A percentile compares a stretch with the other conserved stretches of the same genome.
These are phyloP conservation scores for Lumnitzera littorea DNA, from an alignment of 345 rosid genomes.

Conservation along the genomic window DNA sequence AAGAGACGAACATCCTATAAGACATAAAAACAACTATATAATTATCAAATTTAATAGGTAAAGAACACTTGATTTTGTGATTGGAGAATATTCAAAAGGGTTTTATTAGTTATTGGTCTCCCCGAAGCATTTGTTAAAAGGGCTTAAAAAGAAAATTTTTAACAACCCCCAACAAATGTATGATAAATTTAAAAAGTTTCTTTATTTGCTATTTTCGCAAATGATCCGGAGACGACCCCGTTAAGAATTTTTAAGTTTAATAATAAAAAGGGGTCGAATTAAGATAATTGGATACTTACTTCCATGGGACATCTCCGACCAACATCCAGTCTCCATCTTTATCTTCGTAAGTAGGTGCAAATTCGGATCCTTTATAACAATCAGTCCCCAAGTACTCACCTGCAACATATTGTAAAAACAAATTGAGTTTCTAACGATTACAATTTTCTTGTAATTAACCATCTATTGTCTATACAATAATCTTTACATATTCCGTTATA, in stretches of 20 bases:
- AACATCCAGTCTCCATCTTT: constrained; percentile 93
- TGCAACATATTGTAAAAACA: constrained; percentile 7
- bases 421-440: background rate
- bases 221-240: too few relatives aligned
- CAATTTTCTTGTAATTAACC: too few relatives aligned
- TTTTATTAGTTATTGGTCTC: too few relatives aligned
- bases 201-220: too few relatives aligned
- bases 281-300: constrained; percentile 22
- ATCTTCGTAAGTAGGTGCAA: constrained; percentile 68
- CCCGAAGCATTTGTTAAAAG: too few relatives aligned
- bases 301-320: constrained; percentile 80
- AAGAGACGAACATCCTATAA: constrained; percentile 47
- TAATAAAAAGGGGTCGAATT: background rate
- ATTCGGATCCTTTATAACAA: constrained; percentile 61
- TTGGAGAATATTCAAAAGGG: too few relatives aligned
- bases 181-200: background rate
- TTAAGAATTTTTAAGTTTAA: background rate
- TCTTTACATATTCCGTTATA: background rate
- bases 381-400: constrained; percentile 50
- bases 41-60: background rate
- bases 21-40: background rate
- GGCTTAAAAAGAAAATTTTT: too few relatives aligned
- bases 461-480: background rate
- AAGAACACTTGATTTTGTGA: too few relatives aligned
- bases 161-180: background rate